Conservation (phyloP, 768 basidiomycete genomes). For the Collybia nuda region DNA sequence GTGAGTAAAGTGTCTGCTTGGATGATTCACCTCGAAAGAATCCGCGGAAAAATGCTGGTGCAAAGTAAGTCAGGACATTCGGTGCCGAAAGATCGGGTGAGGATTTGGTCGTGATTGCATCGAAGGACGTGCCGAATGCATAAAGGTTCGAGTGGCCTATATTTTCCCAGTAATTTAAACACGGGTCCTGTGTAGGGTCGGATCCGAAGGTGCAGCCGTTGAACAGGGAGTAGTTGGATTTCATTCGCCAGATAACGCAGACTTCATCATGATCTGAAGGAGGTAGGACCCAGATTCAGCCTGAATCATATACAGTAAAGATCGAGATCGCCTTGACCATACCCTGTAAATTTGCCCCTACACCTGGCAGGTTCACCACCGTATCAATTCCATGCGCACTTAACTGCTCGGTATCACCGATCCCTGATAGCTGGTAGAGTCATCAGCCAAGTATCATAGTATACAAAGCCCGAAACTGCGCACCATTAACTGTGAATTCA, state of each 20-base stretch:
- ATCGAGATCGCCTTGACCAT: neutral
- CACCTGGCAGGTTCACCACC: conserved; percentile 30
- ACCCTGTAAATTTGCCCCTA: conserved; percentile 36
- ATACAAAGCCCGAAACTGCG: neutral
- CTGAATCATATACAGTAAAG: neutral
- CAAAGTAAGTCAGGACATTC: conserved; percentile 25
- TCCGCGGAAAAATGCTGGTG: conserved; percentile 23
- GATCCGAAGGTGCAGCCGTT: conserved; percentile 24
- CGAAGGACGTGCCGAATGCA: conserved; percentile 22
- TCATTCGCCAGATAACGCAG: conserved; percentile 25
- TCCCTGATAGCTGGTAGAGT: conserved; percentile 28
- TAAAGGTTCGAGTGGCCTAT: conserved; percentile 22
- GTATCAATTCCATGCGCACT: conserved; percentile 22
- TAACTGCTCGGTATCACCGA: conserved; percentile 27
- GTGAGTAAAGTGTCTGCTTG: neutral
- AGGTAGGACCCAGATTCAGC: neutral
- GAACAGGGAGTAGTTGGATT: conserved; percentile 24
- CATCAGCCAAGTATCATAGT: neutral
- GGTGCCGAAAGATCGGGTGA: conserved; percentile 18
- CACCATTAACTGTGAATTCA: conserved; percentile 19
- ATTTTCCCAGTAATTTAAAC: conserved; percentile 23
- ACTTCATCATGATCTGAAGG: conserved; percentile 30
- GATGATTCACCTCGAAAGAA: conserved; percentile 21
- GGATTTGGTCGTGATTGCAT: conserved; percentile 22
- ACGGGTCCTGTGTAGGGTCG: conserved; percentile 25